These are phyloP conservation scores for Lactifluus echinatus DNA, from an alignment of 768 basidiomycete species.

Conservation along the genomic window DNA sequence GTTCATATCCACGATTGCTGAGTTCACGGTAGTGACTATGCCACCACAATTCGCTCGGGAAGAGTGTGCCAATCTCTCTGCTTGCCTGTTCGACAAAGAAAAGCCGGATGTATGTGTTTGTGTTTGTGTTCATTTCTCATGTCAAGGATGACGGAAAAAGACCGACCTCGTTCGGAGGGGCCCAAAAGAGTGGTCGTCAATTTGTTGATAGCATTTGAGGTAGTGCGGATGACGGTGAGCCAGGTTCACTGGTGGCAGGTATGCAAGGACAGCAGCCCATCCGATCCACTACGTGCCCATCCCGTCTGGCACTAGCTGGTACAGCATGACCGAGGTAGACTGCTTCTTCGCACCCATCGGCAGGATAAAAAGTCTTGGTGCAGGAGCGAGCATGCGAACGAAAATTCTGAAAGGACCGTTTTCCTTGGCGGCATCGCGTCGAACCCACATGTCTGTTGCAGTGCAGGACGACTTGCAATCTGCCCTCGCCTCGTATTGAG, in stretches of 20 bases:
- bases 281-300: background rate
- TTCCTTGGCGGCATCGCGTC: conserved; percentile 64
- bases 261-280: background rate
- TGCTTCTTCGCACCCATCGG: conserved; percentile 38
- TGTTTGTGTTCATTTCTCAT: background rate
- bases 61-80: background rate
- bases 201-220: background rate
- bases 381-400: conserved; percentile 51
- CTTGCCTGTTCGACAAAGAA: background rate
- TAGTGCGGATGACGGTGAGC: background rate
- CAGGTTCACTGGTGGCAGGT: background rate
- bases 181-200: background rate
- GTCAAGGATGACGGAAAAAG: background rate
- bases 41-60: background rate
- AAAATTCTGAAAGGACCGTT: conserved; percentile 54
- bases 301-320: background rate
- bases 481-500: conserved; percentile 52
- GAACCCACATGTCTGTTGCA: conserved; percentile 70
- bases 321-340: background rate
- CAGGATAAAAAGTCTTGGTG: conserved; percentile 60
- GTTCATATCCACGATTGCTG: background rate
- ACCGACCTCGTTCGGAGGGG: background rate
- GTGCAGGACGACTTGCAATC: conserved; percentile 58
- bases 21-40: background rate
- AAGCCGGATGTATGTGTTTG: too few relatives aligned